These are phyloP conservation scores for Botrytis pseudocinerea DNA, from an alignment of 2,329 filamentous ascomycete species.

Conservation along the genomic window DNA sequence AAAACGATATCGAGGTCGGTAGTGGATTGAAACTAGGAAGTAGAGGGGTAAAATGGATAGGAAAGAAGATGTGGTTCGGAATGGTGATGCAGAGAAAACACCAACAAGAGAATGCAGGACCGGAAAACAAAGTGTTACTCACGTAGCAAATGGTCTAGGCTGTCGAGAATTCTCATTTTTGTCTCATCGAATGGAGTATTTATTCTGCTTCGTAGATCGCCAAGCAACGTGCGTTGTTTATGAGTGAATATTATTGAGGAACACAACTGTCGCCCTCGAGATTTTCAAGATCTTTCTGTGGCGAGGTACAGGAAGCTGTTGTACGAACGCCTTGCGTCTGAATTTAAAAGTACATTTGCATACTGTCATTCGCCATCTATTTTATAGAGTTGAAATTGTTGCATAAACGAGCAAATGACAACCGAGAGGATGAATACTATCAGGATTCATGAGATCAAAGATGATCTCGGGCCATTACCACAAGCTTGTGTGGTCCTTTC, in stretches of 20 bases:
- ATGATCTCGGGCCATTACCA: background rate
- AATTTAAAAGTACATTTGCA: background rate
- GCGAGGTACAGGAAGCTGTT: background rate
- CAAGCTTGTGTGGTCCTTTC: background rate
- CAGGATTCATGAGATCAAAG: background rate
- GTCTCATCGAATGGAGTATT: background rate
- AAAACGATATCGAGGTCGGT: conserved; percentile 41
- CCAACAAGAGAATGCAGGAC: background rate
- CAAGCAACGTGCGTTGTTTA: background rate
- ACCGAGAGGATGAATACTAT: too few relatives aligned
- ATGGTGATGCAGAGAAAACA: conserved; percentile 45
- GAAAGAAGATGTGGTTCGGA: conserved; percentile 55
- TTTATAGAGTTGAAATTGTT: background rate
- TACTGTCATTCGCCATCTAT: background rate
- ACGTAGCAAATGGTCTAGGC: background rate
- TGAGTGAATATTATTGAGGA: background rate
- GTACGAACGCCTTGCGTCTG: conserved; percentile 4
- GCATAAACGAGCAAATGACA: background rate
- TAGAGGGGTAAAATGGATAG: conserved; percentile 65
- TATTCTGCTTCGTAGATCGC: background rate
- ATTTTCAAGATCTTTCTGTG: background rate
- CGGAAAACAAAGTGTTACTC: background rate
- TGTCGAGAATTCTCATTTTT: background rate
- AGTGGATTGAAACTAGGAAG: conserved; percentile 57
- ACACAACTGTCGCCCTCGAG: background rate